These are phyloP conservation scores for Solanum gracilifrons DNA, from an alignment of 257 asterid genomes.

Conservation along the genomic window DNA sequence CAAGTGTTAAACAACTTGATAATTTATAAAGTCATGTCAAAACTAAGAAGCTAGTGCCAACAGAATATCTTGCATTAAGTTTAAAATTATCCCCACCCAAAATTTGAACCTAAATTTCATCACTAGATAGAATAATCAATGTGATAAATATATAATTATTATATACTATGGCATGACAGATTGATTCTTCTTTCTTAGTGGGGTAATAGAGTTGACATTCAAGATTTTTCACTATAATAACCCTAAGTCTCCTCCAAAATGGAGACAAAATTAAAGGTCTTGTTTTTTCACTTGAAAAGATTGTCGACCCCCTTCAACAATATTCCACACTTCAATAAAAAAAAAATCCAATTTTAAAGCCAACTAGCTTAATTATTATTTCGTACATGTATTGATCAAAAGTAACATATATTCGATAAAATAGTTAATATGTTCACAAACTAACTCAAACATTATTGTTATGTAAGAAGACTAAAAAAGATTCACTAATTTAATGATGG, in stretches of 20 bases:
- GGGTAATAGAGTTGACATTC: not conserved
- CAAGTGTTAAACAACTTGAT: not conserved
- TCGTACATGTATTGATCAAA: not conserved
- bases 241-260: not conserved
- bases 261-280: not conserved
- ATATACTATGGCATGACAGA: not conserved
- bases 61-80: not conserved
- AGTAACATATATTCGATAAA: not conserved
- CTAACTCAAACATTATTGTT: not conserved
- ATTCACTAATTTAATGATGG: not conserved
- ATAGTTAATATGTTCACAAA: not conserved
- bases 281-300: not conserved
- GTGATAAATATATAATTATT: not conserved
- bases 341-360: not conserved
- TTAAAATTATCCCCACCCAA: not conserved
- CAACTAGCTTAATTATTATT: not conserved
- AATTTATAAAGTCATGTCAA: not conserved
- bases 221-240: not conserved
- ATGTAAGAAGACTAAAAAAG: not conserved
- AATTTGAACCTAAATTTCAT: not conserved
- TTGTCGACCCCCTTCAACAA: not conserved
- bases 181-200: not conserved
- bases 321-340: not conserved
- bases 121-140: not conserved
- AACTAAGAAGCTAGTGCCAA: not conserved